Conservation (phyloP, 352 stramenopile genomes). For the Thalassiosira allenii region DNA sequence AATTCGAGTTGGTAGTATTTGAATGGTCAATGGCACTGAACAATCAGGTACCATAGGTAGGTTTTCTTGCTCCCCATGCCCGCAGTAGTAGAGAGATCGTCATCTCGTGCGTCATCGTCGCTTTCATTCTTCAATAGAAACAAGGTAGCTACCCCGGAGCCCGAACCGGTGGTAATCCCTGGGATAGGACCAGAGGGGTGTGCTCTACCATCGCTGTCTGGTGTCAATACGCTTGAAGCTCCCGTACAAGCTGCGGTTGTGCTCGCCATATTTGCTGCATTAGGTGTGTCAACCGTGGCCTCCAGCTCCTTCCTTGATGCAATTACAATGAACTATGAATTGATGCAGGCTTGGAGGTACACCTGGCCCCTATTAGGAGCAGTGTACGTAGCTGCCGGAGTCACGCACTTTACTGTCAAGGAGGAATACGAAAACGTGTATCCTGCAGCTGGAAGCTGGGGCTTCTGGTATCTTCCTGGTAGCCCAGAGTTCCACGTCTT, state of each 20-base stretch:
- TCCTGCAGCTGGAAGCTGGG: slow-evolving; percentile 76
- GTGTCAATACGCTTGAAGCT: slow-evolving; percentile 25
- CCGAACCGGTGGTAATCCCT: not conserved
- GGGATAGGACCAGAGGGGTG: slow-evolving; percentile 39
- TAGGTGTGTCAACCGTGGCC: slow-evolving; percentile 12
- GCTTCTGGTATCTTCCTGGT: slow-evolving; percentile 77
- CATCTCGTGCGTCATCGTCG: too few relatives aligned
- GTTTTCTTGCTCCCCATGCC: too few relatives aligned
- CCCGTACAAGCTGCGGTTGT: slow-evolving; percentile 20
- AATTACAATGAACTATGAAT: slow-evolving; percentile 37
- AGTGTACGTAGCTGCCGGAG: slow-evolving; percentile 73
- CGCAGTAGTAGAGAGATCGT: too few relatives aligned
- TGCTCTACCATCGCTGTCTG: slow-evolving; percentile 33
- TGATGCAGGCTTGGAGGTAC: slow-evolving; percentile 53
- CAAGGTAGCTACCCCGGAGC: too few relatives aligned
- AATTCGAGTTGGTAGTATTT: too few relatives aligned
- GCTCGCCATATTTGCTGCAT: slow-evolving; percentile 13
- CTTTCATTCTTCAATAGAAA: too few relatives aligned
- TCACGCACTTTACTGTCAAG: slow-evolving; percentile 76
- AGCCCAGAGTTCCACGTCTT: slow-evolving; percentile 79
- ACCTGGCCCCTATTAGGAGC: slow-evolving; percentile 77
- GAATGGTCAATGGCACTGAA: too few relatives aligned
- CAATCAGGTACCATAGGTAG: too few relatives aligned
- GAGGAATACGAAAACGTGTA: slow-evolving; percentile 77
- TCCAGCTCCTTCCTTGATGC: slow-evolving; percentile 18